Percentiles rank a stretch among this genome's conserved stretches.
These are phyloP conservation scores for Lasiosphaeria miniovina DNA, from an alignment of 495 filamentous ascomycete species.

Conservation along the genomic window DNA sequence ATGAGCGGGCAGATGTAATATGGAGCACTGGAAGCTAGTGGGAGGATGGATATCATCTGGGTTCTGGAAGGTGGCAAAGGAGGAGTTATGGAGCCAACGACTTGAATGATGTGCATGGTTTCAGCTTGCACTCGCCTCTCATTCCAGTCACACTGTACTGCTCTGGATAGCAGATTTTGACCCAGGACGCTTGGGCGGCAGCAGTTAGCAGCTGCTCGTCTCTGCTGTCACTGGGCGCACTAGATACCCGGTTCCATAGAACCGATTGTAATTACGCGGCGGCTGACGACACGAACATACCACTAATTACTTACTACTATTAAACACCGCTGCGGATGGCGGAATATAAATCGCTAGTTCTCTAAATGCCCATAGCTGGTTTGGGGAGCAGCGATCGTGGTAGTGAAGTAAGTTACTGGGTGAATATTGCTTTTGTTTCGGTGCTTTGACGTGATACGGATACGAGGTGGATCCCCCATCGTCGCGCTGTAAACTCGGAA, in stretches of 20 bases:
- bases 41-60: constrained; percentile 10
- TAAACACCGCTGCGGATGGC: not conserved
- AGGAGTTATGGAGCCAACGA: not conserved
- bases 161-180: not conserved
- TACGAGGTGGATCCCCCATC: too few relatives aligned
- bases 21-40: not conserved
- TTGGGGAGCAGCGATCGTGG: too few relatives aligned
- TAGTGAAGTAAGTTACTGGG: too few relatives aligned
- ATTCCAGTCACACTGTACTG: not conserved
- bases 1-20: not conserved
- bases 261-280: not conserved
- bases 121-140: not conserved
- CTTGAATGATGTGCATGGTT: not conserved
- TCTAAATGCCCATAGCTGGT: not conserved
- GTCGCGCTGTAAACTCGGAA: too few relatives aligned
- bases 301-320: not conserved
- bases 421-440: too few relatives aligned
- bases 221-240: not conserved
- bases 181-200: not conserved
- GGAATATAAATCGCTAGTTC: not conserved
- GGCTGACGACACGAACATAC: not conserved
- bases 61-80: not conserved
- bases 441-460: too few relatives aligned
- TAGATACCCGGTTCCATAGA: not conserved
- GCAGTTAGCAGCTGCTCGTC: not conserved